phyloP scores from a whole-genome alignment of 495 filamentous ascomycete genomes.

The Lasiosphaeria hispida region DNA sequence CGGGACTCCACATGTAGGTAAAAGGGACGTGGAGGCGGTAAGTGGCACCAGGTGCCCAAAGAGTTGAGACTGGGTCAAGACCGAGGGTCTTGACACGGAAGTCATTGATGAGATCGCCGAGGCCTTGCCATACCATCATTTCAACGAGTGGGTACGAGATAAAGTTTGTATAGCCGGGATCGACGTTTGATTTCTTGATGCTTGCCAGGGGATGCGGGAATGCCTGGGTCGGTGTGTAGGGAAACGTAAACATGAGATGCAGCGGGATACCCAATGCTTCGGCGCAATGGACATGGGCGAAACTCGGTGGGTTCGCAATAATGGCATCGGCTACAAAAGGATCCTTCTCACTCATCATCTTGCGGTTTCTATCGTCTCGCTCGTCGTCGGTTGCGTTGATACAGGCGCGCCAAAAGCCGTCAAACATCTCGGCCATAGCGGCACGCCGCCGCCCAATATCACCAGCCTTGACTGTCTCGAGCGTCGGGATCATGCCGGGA shows the following conservation, averaged over 20 bases:
- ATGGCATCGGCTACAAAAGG: conserved; percentile 80
- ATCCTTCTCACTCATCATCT: conserved; percentile 51
- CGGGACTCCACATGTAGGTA: conserved; percentile 80
- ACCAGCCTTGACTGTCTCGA: conserved; percentile 64
- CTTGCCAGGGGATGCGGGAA: conserved; percentile 74
- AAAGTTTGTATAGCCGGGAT: conserved; percentile 63
- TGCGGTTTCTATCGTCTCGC: conserved; percentile 46
- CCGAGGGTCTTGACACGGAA: conserved; percentile 65
- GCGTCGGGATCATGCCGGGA: conserved; percentile 70
- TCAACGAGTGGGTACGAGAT: conserved; percentile 74
- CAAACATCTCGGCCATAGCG: conserved; percentile 66
- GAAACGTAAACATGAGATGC: conserved; percentile 82
- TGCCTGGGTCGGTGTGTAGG: conserved; percentile 64
- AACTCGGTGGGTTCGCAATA: conserved; percentile 81
- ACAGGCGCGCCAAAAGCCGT: conserved; percentile 79
- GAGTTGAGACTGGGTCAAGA: conserved; percentile 63
- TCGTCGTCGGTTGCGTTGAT: conserved; percentile 62
- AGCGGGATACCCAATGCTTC: conserved; percentile 75
- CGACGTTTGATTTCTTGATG: conserved; percentile 60
- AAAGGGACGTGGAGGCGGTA: conserved; percentile 67
- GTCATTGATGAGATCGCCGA: conserved; percentile 73
- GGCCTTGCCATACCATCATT: conserved; percentile 77
- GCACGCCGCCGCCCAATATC: conserved; percentile 64
- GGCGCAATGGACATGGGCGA: conserved; percentile 79
- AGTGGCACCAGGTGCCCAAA: conserved; percentile 64